These are phyloP conservation scores for Pichia inconspicua DNA, from an alignment of 1,139 yeast genomes.

Conservation along the genomic window DNA sequence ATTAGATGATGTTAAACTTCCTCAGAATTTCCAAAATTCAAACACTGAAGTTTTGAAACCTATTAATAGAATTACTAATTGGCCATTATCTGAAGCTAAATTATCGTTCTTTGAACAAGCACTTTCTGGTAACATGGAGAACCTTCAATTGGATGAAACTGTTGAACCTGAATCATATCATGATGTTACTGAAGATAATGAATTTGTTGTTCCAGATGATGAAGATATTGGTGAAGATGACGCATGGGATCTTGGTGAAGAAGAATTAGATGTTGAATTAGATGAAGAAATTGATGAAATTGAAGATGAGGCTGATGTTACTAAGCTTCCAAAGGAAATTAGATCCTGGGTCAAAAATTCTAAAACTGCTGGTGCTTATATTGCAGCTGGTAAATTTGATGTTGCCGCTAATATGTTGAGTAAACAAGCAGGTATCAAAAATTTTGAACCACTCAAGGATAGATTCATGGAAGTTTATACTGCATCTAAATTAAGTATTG, in stretches of 20 bases:
- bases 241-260: slow-evolving; percentile 53
- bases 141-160: slow-evolving; percentile 44
- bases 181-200: slow-evolving; percentile 9
- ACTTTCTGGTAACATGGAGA: slow-evolving; percentile 68
- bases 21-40: slow-evolving; percentile 39
- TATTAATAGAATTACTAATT: slow-evolving; percentile 35
- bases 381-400: slow-evolving; percentile 94
- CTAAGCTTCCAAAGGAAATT: slow-evolving; percentile 49
- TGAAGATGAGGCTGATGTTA: slow-evolving; percentile 32
- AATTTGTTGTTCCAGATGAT: slow-evolving; percentile 33
- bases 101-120: slow-evolving; percentile 83
- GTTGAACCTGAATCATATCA: slow-evolving; percentile 25
- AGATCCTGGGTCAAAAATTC: slow-evolving; percentile 85
- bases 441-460: slow-evolving; percentile 79
- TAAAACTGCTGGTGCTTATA: slow-evolving; percentile 83
- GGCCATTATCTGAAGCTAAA: slow-evolving; percentile 78
- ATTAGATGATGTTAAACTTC: slow-evolving; percentile 58
- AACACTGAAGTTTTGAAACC: slow-evolving; percentile 41
- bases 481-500: slow-evolving; percentile 66
- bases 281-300: slow-evolving; percentile 57
- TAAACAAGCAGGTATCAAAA: slow-evolving; percentile 79
- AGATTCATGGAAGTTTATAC: slow-evolving; percentile 80
- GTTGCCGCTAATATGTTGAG: slow-evolving; percentile 88
- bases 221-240: slow-evolving; percentile 42
- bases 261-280: slow-evolving; percentile 51